These are phyloP conservation scores for Iris macrosiphon DNA, from an alignment of 106 monocot species.

Conservation along the genomic window DNA sequence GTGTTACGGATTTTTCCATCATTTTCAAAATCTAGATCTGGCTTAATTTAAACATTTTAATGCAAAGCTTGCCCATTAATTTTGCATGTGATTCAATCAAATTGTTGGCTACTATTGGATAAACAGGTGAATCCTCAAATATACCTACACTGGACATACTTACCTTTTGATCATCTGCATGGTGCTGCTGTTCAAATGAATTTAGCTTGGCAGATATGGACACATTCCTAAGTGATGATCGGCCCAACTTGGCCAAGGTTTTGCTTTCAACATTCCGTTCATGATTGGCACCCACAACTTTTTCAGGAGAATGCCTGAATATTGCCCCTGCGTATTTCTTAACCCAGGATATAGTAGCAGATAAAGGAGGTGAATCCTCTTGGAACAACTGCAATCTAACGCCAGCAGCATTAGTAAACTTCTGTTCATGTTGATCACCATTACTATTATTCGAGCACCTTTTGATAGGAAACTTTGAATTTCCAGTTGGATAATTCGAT, in stretches of 20 bases:
- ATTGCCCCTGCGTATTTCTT: slow-evolving; percentile 56
- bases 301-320: slow-evolving; percentile 42
- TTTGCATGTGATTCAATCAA: too few species aligned
- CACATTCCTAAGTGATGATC: not conserved
- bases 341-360: slow-evolving; percentile 53
- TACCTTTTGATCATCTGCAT: too few species aligned
- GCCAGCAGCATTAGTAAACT: slow-evolving; percentile 1
- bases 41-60: slow-evolving; percentile 2
- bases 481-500: slow-evolving; percentile 1
- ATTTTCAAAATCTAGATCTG: not conserved
- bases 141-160: too few species aligned
- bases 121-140: too few species aligned
- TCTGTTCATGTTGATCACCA: slow-evolving; percentile 8
- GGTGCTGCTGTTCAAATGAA: too few species aligned
- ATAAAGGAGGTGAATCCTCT: slow-evolving; percentile 24
- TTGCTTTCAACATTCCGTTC: slow-evolving; percentile 3
- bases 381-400: slow-evolving; percentile 3
- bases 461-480: slow-evolving; percentile 12
- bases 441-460: not conserved
- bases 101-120: too few species aligned
- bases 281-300: slow-evolving; percentile 1
- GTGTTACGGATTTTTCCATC: not conserved
- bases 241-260: not conserved
- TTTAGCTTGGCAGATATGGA: not conserved
- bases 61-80: not conserved